phyloP scores from a whole-genome alignment of 2,329 filamentous ascomycete species.

The Aureobasidium melanogenum region DNA sequence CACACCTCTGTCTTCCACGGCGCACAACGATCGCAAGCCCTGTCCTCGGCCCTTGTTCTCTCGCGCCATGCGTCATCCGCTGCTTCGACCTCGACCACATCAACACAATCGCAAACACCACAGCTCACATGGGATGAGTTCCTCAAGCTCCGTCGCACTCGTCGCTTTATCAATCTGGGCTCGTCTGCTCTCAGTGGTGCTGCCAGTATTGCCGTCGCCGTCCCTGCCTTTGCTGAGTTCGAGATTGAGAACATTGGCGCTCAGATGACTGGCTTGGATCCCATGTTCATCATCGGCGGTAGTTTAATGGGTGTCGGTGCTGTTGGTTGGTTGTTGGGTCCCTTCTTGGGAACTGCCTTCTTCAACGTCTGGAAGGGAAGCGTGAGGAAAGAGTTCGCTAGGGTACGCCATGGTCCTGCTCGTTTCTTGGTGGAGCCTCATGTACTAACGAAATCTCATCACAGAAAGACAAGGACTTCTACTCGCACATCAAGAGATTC shows the following conservation, averaged over 20 bases:
- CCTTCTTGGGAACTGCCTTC: conserved; percentile 66
- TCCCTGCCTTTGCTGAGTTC: conserved; percentile 58
- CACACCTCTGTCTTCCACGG: neutral
- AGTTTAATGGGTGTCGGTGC: conserved; percentile 67
- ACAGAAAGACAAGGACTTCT: conserved; percentile 90
- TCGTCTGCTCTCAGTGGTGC: conserved; percentile 62
- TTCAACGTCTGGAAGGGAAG: conserved; percentile 70
- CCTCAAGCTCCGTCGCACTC: conserved; percentile 79
- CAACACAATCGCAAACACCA: conserved; percentile 12
- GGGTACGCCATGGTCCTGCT: conserved; percentile 39
- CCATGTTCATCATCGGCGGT: conserved; percentile 74
- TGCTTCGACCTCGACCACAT: neutral
- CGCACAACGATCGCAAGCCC: neutral
- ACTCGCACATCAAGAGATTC: conserved; percentile 80
- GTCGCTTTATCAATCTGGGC: conserved; percentile 72
- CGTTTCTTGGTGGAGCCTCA: neutral
- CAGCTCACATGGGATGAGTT: conserved; percentile 71
- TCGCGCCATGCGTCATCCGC: conserved; percentile 2
- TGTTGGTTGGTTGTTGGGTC: conserved; percentile 82
- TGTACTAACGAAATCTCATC: neutral
- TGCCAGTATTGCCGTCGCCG: conserved; percentile 53
- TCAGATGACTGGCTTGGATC: conserved; percentile 74
- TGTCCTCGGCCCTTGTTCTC: conserved; percentile 3
- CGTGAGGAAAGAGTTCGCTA: conserved; percentile 61
- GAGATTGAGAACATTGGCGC: conserved; percentile 58